Conservation (phyloP, 2,329 filamentous ascomycete genomes). For the Didymella pomorum region DNA sequence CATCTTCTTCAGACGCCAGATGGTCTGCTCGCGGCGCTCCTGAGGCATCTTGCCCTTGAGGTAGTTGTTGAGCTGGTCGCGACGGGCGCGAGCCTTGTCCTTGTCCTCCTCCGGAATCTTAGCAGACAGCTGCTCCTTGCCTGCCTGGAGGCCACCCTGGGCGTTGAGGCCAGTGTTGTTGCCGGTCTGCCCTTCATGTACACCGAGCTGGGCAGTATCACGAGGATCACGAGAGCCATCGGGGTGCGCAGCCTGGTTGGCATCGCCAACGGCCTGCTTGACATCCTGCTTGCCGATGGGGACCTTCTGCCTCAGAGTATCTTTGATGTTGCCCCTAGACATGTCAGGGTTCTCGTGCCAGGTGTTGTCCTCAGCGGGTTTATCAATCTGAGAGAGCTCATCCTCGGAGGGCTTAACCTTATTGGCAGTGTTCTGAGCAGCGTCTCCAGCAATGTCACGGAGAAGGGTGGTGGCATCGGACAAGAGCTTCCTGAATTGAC, state of each 20-base stretch:
- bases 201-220: conserved; percentile 62
- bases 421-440: conserved; percentile 78
- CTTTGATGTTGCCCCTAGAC: conserved; percentile 72
- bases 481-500: conserved; percentile 91
- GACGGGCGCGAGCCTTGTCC: conserved; percentile 51
- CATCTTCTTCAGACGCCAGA: conserved; percentile 98
- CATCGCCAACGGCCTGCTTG: conserved; percentile 64
- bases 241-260: conserved; percentile 65
- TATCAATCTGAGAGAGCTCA: conserved; percentile 76
- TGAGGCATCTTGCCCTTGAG: conserved; percentile 85
- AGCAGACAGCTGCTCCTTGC: conserved; percentile 66
- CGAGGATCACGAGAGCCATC: conserved; percentile 62
- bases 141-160: conserved; percentile 58
- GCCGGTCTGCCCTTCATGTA: conserved; percentile 59
- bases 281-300: conserved; percentile 66
- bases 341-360: conserved; percentile 90
- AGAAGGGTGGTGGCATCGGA: conserved; percentile 80
- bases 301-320: conserved; percentile 68
- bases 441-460: conserved; percentile 91
- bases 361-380: conserved; percentile 86
- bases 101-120: conserved; percentile 71
- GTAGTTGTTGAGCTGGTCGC: conserved; percentile 72
- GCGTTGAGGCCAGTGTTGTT: conserved; percentile 61
- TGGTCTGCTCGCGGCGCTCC: conserved; percentile 89
- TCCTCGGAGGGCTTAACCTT: conserved; percentile 81